Conservation (phyloP, 179 eudicot species). For the Beta lomatogona region DNA sequence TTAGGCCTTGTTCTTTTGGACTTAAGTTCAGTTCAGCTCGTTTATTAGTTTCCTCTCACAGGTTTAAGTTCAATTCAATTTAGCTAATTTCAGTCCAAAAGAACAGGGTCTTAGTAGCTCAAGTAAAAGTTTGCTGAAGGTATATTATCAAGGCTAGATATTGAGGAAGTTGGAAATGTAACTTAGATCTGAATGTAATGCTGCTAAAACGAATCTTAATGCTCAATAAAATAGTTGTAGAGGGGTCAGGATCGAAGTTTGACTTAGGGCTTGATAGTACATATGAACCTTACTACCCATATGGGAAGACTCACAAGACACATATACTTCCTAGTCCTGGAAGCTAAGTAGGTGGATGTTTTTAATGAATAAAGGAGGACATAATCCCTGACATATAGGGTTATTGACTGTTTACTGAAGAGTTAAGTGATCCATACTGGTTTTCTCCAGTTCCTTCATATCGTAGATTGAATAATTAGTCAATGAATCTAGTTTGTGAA, state of each 20-base stretch:
- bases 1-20: neutral
- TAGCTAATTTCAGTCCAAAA: neutral
- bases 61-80: no score
- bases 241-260: neutral
- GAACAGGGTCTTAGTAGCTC: no score
- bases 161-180: neutral
- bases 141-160: neutral
- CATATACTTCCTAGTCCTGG: slow-evolving; percentile 1
- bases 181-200: neutral
- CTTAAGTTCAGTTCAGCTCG: no score
- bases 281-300: neutral
- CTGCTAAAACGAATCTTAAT: neutral
- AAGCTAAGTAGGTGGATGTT: neutral
- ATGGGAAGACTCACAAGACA: neutral
- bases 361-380: neutral
- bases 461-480: neutral
- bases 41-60: no score
- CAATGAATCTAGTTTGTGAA: neutral
- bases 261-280: neutral
- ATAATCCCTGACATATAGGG: neutral
- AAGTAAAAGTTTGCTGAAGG: neutral
- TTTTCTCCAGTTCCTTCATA: neutral
- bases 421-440: neutral
- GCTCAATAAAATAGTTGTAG: neutral
- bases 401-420: neutral